Evolutionary conservation across 768 basidiomycete genomes (phyloP).

Genomic region (Auricularia cornea): DNA sequence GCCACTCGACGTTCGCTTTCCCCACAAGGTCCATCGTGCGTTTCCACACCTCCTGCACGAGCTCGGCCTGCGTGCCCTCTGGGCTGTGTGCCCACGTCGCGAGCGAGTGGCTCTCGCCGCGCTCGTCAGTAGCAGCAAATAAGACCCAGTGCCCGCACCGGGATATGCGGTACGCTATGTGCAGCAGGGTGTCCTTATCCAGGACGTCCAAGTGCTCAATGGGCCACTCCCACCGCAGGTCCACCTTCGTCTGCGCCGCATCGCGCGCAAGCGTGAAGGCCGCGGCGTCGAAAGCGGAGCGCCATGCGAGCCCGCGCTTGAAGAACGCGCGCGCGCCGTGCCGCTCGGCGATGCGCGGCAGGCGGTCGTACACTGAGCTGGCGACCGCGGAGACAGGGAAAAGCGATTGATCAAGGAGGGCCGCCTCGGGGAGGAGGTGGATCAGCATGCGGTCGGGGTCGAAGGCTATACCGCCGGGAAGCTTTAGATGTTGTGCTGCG

Average conservation of each 20-base stretch:
- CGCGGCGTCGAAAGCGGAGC: conserved; percentile 54
- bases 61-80: conserved; percentile 1
- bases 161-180: conserved; percentile 66
- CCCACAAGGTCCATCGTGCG: conserved; percentile 56
- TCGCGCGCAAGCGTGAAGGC: conserved; percentile 55
- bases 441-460: conserved; percentile 45
- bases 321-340: conserved; percentile 46
- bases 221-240: conserved; percentile 32
- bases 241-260: conserved; percentile 21
- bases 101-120: conserved; percentile 49
- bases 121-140: conserved; percentile 65
- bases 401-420: conserved; percentile 41
- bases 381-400: conserved; percentile 40
- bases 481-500: conserved; percentile 33
- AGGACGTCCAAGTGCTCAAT: conserved; percentile 39
- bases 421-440: conserved; percentile 65
- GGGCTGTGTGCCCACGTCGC: conserved; percentile 61
- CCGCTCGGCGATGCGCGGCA: conserved; percentile 52
- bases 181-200: conserved; percentile 56
- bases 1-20: conserved; percentile 71
- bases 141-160: conserved; percentile 69
- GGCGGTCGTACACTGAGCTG: conserved; percentile 63
- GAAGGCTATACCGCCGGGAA: not conserved
- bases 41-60: conserved; percentile 49
- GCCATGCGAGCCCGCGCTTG: conserved; percentile 30